phyloP scores from a whole-genome alignment of 2,329 filamentous ascomycete species.

The Diatrype stigma region DNA sequence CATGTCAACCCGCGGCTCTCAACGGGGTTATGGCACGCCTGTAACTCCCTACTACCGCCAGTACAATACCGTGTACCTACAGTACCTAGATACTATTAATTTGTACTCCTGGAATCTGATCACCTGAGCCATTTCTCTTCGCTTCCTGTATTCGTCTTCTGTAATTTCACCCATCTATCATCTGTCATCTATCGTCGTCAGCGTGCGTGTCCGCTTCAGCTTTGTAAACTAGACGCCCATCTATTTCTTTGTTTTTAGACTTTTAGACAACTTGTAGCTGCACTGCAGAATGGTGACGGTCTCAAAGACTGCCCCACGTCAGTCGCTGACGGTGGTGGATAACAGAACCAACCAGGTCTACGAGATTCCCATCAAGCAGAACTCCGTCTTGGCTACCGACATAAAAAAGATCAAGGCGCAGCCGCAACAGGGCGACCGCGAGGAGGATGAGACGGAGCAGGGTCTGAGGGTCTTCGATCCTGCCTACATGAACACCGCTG shows the following conservation, averaged over 20 bases:
- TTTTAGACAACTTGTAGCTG: neutral
- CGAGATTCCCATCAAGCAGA: constrained; percentile 45
- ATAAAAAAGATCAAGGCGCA: constrained; percentile 46
- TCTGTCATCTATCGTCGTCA: neutral
- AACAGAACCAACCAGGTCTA: constrained; percentile 46
- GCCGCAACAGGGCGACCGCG: constrained; percentile 28
- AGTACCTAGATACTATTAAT: no score
- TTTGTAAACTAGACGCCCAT: no score
- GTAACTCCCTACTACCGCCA: no score
- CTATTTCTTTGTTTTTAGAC: no score
- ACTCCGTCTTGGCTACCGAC: constrained; percentile 46
- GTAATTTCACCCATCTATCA: neutral
- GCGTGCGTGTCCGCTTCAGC: neutral
- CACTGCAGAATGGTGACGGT: constrained; percentile 24
- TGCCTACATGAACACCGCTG: constrained; percentile 51
- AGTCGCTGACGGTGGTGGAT: constrained; percentile 40
- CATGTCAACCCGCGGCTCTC: neutral
- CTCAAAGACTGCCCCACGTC: constrained; percentile 21
- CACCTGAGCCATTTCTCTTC: neutral
- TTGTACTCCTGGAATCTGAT: neutral
- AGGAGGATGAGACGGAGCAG: constrained; percentile 43
- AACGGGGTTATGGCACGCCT: neutral
- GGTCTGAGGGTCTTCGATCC: constrained; percentile 48
- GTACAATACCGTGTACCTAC: no score
- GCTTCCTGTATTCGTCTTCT: neutral